These are phyloP conservation scores for Pelargonium cotyledonis DNA, from an alignment of 441 rosid genomes.

Conservation along the genomic window DNA sequence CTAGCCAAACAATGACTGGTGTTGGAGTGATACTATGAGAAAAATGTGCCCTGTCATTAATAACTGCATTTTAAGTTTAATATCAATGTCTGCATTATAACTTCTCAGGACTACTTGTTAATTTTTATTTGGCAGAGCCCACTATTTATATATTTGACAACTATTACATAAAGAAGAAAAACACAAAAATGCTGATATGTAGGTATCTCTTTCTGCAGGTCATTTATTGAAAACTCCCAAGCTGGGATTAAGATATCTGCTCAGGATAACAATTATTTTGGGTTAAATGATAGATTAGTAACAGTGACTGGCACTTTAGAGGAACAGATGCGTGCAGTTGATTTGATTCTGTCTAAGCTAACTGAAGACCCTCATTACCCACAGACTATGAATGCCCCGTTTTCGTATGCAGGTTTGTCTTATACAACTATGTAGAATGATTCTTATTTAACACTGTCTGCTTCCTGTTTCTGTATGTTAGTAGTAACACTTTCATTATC, in stretches of 20 bases:
- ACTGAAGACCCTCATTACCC: conserved; percentile 77
- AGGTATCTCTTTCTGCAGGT: conserved; percentile 43
- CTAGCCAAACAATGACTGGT: no score
- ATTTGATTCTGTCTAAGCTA: conserved; percentile 77
- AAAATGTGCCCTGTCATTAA: no score
- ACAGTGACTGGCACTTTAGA: conserved; percentile 77
- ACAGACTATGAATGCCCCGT: conserved; percentile 74
- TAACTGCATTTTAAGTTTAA: background rate
- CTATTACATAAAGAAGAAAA: background rate
- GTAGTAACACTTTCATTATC: no score
- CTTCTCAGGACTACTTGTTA: background rate
- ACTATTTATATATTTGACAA: background rate
- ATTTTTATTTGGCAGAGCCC: background rate
- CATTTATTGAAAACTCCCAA: conserved; percentile 91
- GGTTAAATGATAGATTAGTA: conserved; percentile 90
- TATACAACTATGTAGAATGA: conserved; percentile 5
- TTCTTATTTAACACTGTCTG: no score
- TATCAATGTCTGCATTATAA: background rate
- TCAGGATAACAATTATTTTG: conserved; percentile 76
- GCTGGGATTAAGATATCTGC: conserved; percentile 94
- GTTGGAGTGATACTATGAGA: no score
- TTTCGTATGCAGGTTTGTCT: conserved; percentile 77
- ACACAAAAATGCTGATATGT: conserved; percentile 8
- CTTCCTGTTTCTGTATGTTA: no score
- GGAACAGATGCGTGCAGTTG: conserved; percentile 86